Evolutionary conservation across 768 basidiomycete genomes (phyloP).

Genomic region (Trametes cinnabarina): DNA sequence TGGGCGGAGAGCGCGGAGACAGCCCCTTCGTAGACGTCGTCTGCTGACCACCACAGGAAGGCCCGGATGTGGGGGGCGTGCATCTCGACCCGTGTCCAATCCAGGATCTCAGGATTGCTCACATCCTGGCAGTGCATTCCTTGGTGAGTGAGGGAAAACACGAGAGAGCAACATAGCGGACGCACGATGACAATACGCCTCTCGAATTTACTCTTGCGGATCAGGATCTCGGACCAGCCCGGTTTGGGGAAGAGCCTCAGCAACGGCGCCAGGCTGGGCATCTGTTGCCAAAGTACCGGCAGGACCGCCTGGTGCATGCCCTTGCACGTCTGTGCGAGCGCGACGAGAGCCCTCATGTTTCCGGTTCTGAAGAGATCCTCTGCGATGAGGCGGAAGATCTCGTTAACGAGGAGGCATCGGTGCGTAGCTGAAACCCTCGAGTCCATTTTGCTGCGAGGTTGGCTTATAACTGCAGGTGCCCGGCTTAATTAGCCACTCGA

Average conservation of each 20-base stretch:
- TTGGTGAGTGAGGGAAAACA: no score
- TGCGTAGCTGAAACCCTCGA: no score
- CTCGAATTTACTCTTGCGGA: no score
- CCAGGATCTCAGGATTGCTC: not conserved
- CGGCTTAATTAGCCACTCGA: no score
- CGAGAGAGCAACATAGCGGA: no score
- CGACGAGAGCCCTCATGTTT: not conserved
- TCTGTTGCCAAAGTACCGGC: not conserved
- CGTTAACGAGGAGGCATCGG: conserved; percentile 5
- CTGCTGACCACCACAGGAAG: not conserved
- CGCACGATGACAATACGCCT: not conserved
- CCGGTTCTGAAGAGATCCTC: no score
- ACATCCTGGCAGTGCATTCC: not conserved
- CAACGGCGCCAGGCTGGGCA: not conserved
- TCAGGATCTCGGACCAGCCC: not conserved
- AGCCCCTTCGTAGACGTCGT: not conserved
- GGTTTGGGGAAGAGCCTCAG: not conserved
- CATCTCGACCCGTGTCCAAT: conserved; percentile 1
- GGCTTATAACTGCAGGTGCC: no score
- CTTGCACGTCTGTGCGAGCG: not conserved
- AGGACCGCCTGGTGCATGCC: not conserved
- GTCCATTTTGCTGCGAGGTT: no score
- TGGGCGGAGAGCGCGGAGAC: not conserved
- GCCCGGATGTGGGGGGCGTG: not conserved
- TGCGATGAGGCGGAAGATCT: not conserved